phyloP scores from a whole-genome alignment of 768 basidiomycete genomes.

The Russula brevipes region DNA sequence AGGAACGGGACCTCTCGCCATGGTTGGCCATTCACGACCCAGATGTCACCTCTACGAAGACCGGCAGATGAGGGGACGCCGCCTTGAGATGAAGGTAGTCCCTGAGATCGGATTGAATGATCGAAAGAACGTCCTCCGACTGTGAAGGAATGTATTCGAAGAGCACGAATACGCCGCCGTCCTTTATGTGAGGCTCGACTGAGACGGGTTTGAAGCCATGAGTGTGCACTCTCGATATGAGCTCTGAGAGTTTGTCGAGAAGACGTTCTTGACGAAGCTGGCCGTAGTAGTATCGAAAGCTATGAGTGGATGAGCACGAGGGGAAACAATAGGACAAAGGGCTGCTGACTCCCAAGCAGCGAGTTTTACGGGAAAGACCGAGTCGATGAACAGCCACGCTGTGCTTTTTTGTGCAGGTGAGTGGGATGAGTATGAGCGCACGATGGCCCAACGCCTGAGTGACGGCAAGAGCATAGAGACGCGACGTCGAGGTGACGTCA shows the following conservation, averaged over 20 bases:
- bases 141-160: slow-evolving; percentile 51
- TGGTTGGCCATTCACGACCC: slow-evolving; percentile 72
- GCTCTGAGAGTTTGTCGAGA: slow-evolving; percentile 41
- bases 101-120: slow-evolving; percentile 47
- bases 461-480: too few relatives aligned
- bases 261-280: slow-evolving; percentile 55
- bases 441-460: neutral
- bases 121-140: slow-evolving; percentile 34
- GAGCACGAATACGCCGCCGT: slow-evolving; percentile 80
- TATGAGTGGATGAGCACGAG: slow-evolving; percentile 28
- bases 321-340: neutral
- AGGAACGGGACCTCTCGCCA: slow-evolving; percentile 62
- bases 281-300: slow-evolving; percentile 62
- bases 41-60: slow-evolving; percentile 46
- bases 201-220: slow-evolving; percentile 59
- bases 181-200: slow-evolving; percentile 64
- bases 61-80: slow-evolving; percentile 63
- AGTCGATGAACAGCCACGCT: slow-evolving; percentile 68
- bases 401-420: slow-evolving; percentile 32
- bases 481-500: neutral
- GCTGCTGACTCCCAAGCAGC: slow-evolving; percentile 65
- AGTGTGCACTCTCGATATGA: slow-evolving; percentile 48
- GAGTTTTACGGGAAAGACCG: slow-evolving; percentile 70
- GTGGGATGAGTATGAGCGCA: neutral
- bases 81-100: slow-evolving; percentile 44